These are phyloP conservation scores for Phaeodactylum tricornutum DNA, from an alignment of 108 stramenopile genomes.

Conservation along the genomic window DNA sequence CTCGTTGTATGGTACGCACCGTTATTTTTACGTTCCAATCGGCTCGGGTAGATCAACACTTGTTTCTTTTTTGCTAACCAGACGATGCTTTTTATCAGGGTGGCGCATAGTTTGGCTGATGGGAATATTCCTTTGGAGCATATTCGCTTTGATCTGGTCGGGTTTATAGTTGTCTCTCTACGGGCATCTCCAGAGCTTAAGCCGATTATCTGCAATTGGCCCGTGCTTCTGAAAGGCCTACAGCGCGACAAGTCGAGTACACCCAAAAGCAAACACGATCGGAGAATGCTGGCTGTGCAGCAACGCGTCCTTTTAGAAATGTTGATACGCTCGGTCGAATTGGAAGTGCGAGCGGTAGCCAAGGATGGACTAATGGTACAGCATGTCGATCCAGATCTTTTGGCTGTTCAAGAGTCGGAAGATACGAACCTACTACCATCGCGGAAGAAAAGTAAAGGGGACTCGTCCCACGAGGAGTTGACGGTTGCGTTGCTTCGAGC, in stretches of 20 bases:
- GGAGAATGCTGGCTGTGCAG: constrained; percentile 44
- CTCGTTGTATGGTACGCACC: constrained; percentile 37
- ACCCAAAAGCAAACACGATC: constrained; percentile 21
- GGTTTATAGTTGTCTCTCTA: constrained; percentile 66
- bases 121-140: constrained; percentile 53
- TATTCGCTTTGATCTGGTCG: constrained; percentile 48
- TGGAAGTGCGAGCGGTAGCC: constrained; percentile 18
- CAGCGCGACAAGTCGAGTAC: not conserved
- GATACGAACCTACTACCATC: constrained; percentile 2
- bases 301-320: constrained; percentile 67
- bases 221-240: constrained; percentile 67
- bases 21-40: not conserved
- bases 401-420: not conserved
- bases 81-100: constrained; percentile 16
- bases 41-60: not conserved
- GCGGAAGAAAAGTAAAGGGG: constrained; percentile 4
- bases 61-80: not conserved
- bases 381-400: constrained; percentile 16
- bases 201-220: constrained; percentile 52
- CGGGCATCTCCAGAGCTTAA: constrained; percentile 58
- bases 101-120: constrained; percentile 46
- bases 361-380: not conserved
- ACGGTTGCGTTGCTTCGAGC: constrained; percentile 52
- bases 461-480: constrained; percentile 39
- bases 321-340: constrained; percentile 45